phyloP scores from a whole-genome alignment of 176 grass and related monocot species.

The Cymbopogon citratus region DNA sequence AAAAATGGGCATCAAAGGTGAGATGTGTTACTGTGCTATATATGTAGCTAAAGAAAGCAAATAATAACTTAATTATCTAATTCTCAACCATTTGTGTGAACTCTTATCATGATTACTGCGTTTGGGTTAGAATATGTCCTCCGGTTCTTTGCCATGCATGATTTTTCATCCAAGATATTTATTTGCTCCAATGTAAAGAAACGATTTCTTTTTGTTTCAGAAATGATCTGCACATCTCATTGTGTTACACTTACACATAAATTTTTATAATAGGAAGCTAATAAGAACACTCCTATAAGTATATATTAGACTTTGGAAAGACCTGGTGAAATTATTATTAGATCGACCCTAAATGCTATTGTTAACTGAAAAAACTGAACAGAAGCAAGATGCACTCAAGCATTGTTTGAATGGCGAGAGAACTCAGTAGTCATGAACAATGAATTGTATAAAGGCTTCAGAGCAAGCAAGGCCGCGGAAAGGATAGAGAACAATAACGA shows the following conservation, averaged over 20 bases:
- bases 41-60: not conserved
- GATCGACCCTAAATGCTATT: not conserved
- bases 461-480: not conserved
- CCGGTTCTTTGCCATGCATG: not conserved
- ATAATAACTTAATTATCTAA: not conserved
- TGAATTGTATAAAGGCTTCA: slow-evolving; percentile 30
- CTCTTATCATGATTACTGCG: too few species aligned
- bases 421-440: slow-evolving; percentile 31
- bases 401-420: slow-evolving; percentile 28
- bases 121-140: too few species aligned
- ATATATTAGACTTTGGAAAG: not conserved
- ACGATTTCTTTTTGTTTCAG: too few species aligned
- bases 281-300: not conserved
- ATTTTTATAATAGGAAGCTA: not conserved
- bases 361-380: not conserved
- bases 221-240: not conserved
- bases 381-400: slow-evolving; percentile 39
- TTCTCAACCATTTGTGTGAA: not conserved
- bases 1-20: not conserved
- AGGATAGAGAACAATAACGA: slow-evolving; percentile 13
- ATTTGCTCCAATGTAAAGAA: not conserved
- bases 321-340: not conserved
- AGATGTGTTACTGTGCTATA: not conserved
- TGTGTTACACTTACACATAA: not conserved
- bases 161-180: not conserved